Evolutionary conservation across 805 yeast genomes (phyloP).

Genomic region (Candida incommunis): DNA sequence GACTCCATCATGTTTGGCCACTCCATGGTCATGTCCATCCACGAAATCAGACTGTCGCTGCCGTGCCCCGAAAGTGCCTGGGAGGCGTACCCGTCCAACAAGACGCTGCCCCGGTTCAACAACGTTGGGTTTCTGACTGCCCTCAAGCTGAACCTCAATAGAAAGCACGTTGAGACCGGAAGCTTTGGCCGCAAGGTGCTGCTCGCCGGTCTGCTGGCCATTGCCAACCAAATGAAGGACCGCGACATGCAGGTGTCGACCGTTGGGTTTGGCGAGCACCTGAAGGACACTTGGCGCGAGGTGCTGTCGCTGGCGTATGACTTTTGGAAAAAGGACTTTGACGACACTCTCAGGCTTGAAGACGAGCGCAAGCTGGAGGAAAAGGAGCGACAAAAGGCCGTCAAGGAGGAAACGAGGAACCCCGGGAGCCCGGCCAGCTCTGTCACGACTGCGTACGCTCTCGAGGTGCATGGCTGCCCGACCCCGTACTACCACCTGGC

Average conservation of each 20-base stretch:
- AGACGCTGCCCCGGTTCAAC: slow-evolving; percentile 10
- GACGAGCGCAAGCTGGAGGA: background rate
- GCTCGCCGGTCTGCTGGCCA: slow-evolving; percentile 50
- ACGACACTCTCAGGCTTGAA: slow-evolving; percentile 9
- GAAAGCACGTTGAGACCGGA: slow-evolving; percentile 32
- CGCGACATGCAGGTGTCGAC: slow-evolving; percentile 45
- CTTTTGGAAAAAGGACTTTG: slow-evolving; percentile 35
- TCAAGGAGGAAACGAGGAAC: background rate
- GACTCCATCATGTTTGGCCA: slow-evolving; percentile 75
- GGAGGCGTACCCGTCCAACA: slow-evolving; percentile 25
- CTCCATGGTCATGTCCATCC: slow-evolving; percentile 40
- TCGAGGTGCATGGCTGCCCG: slow-evolving; percentile 37
- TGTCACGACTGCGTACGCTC: slow-evolving; percentile 8
- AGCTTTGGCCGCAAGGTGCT: slow-evolving; percentile 55
- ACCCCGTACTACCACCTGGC: slow-evolving; percentile 60
- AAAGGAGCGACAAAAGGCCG: background rate
- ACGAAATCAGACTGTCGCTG: slow-evolving; percentile 45
- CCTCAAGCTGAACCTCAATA: slow-evolving; percentile 43
- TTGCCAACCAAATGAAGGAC: slow-evolving; percentile 62
- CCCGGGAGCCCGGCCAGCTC: background rate
- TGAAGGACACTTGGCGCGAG: slow-evolving; percentile 52
- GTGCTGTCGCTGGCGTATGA: slow-evolving; percentile 56
- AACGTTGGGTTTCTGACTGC: slow-evolving; percentile 36
- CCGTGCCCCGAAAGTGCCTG: slow-evolving; percentile 53
- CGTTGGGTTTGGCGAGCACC: slow-evolving; percentile 26